Conservation (phyloP, 495 filamentous ascomycete species). For the Amniculicola lignicola region DNA sequence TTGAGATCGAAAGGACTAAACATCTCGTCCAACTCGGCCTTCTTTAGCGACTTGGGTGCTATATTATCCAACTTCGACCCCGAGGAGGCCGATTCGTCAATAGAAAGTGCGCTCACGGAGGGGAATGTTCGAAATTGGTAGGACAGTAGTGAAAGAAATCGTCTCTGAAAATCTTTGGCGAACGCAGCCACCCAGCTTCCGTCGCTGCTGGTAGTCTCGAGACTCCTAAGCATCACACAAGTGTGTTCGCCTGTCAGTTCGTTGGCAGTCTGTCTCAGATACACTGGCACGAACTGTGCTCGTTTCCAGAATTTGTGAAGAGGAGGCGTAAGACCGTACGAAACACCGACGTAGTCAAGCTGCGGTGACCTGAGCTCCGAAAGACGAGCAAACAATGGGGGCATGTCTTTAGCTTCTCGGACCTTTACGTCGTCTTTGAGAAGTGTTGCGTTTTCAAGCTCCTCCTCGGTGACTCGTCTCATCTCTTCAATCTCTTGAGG, state of each 20-base stretch:
- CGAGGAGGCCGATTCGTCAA: slow-evolving; percentile 77
- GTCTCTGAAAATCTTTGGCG: slow-evolving; percentile 84
- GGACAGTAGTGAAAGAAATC: slow-evolving; percentile 81
- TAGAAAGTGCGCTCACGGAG: slow-evolving; percentile 73
- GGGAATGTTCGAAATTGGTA: slow-evolving; percentile 91
- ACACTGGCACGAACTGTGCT: slow-evolving; percentile 80
- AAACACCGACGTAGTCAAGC: slow-evolving; percentile 92
- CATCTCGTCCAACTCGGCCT: slow-evolving; percentile 65
- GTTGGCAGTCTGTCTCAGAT: slow-evolving; percentile 92
- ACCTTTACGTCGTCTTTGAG: slow-evolving; percentile 84
- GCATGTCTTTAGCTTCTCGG: slow-evolving; percentile 85
- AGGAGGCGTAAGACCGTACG: slow-evolving; percentile 82
- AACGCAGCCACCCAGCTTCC: slow-evolving; percentile 84
- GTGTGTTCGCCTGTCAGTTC: slow-evolving; percentile 96
- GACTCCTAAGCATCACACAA: slow-evolving; percentile 89
- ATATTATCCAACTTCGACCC: slow-evolving; percentile 65
- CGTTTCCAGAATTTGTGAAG: slow-evolving; percentile 98
- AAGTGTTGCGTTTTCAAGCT: slow-evolving; percentile 73
- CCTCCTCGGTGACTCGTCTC: slow-evolving; percentile 77
- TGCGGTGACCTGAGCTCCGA: slow-evolving; percentile 74
- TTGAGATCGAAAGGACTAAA: slow-evolving; percentile 93
- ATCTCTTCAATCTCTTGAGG: slow-evolving; percentile 58
- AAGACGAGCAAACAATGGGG: slow-evolving; percentile 86
- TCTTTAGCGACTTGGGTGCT: slow-evolving; percentile 56
- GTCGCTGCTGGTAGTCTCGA: slow-evolving; percentile 56